These are phyloP conservation scores for Debaryomycetaceae sp. DNA, from an alignment of 1,139 yeast species.

Conservation along the genomic window DNA sequence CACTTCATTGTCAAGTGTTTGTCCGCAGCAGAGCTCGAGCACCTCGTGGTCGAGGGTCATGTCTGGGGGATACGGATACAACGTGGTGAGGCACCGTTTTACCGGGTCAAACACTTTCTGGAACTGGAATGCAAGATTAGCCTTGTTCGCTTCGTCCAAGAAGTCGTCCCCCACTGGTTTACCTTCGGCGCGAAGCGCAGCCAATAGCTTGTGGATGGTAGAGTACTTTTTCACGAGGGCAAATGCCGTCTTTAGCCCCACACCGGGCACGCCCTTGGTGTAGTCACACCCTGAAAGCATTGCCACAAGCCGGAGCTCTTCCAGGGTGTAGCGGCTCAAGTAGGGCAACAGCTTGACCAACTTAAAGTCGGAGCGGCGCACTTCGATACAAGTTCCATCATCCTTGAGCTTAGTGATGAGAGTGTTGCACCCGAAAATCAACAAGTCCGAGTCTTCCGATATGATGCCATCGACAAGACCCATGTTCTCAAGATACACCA, in stretches of 20 bases:
- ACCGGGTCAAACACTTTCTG: conserved; percentile 80
- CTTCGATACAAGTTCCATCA: conserved; percentile 63
- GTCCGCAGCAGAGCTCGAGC: conserved; percentile 57
- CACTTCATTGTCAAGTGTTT: conserved; percentile 29
- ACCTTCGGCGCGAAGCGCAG: conserved; percentile 53
- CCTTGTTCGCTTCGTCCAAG: conserved; percentile 48
- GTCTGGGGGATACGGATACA: conserved; percentile 45
- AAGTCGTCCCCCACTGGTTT: conserved; percentile 52
- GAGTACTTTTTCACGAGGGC: conserved; percentile 42
- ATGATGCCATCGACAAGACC: conserved; percentile 78
- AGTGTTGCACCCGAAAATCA: conserved; percentile 74
- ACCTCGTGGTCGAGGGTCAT: conserved; percentile 20
- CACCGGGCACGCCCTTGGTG: conserved; percentile 71
- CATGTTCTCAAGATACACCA: conserved; percentile 74
- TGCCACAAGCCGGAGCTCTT: conserved; percentile 67
- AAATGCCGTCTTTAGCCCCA: conserved; percentile 77
- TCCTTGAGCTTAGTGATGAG: conserved; percentile 78
- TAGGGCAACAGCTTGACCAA: conserved; percentile 35
- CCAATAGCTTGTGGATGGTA: conserved; percentile 43
- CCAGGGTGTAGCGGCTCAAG: conserved; percentile 35
- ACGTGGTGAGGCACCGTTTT: conserved; percentile 34
- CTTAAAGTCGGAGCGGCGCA: conserved; percentile 42
- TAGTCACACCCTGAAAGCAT: conserved; percentile 94
- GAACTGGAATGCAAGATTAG: conserved; percentile 71
- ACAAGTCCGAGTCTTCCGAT: conserved; percentile 89